Evolutionary conservation across 192 early-diverging fungal species (phyloP).

Genomic region (Backusella parvicylindrica): DNA sequence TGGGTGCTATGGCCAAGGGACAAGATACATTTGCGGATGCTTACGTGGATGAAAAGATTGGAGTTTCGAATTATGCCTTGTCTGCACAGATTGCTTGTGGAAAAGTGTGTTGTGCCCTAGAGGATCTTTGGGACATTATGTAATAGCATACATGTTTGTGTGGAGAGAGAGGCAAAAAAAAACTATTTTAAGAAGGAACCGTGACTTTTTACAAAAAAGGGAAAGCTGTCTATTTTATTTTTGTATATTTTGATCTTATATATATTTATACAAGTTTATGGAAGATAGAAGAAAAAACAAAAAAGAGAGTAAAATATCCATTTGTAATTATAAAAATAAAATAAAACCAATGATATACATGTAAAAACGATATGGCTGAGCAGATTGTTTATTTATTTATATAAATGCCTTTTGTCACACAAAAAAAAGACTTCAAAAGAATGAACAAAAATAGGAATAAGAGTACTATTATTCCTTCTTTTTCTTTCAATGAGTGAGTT

Average conservation of each 20-base stretch:
- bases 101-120: slow-evolving; percentile 86
- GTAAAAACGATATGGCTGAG: too few relatives aligned
- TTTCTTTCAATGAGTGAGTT: background rate
- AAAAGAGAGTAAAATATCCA: too few relatives aligned
- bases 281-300: too few relatives aligned
- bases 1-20: slow-evolving; percentile 97
- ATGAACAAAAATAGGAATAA: background rate
- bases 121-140: slow-evolving; percentile 86
- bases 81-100: slow-evolving; percentile 94
- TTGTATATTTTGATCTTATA: too few relatives aligned
- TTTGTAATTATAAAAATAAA: too few relatives aligned
- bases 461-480: background rate
- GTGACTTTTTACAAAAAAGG: background rate
- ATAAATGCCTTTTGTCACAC: too few relatives aligned
- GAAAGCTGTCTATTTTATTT: background rate
- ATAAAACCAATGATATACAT: too few relatives aligned
- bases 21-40: slow-evolving; percentile 90
- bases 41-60: slow-evolving; percentile 94
- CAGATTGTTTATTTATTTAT: too few relatives aligned
- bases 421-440: too few relatives aligned
- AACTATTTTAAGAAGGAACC: background rate
- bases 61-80: slow-evolving; percentile 90
- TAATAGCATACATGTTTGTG: too few relatives aligned
- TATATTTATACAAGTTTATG: too few relatives aligned
- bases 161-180: background rate